phyloP scores from a whole-genome alignment of 2,329 filamentous ascomycete species.

The Verticillium albo-atrum region DNA sequence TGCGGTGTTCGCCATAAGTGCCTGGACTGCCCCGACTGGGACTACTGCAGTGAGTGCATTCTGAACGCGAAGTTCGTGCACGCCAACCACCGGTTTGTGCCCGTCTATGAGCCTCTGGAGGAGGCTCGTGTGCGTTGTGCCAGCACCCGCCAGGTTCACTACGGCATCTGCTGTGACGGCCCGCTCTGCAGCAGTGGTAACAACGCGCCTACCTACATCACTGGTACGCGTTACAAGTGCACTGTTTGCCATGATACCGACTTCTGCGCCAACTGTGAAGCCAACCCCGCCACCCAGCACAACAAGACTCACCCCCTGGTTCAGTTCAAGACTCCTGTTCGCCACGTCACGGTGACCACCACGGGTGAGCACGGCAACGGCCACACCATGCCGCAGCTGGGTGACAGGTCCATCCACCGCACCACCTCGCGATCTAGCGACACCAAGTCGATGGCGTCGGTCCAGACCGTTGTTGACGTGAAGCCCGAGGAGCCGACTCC shows the following conservation, averaged over 20 bases:
- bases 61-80: conserved; percentile 65
- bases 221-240: conserved; percentile 91
- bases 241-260: conserved; percentile 92
- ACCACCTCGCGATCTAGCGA: conserved; percentile 48
- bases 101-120: conserved; percentile 71
- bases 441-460: conserved; percentile 40
- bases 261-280: conserved; percentile 93
- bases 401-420: conserved; percentile 46
- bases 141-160: conserved; percentile 53
- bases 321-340: conserved; percentile 92
- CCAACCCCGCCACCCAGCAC: conserved; percentile 76
- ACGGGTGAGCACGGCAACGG: conserved; percentile 71
- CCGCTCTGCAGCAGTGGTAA: conserved; percentile 67
- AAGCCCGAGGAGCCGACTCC: conserved; percentile 41
- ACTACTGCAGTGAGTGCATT: conserved; percentile 81
- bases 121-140: conserved; percentile 30
- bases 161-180: conserved; percentile 91
- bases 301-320: conserved; percentile 96
- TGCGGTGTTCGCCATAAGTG: conserved; percentile 93
- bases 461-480: conserved; percentile 71
- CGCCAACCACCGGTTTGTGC: conserved; percentile 80
- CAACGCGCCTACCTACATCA: conserved; percentile 62
- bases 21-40: conserved; percentile 94
- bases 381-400: conserved; percentile 62
- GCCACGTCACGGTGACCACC: conserved; percentile 82